A percentile compares a stretch with the other conserved stretches of the same genome.
phyloP scores from a whole-genome alignment of 1,284 basidiomycete species.

The Thelephora terrestris region DNA sequence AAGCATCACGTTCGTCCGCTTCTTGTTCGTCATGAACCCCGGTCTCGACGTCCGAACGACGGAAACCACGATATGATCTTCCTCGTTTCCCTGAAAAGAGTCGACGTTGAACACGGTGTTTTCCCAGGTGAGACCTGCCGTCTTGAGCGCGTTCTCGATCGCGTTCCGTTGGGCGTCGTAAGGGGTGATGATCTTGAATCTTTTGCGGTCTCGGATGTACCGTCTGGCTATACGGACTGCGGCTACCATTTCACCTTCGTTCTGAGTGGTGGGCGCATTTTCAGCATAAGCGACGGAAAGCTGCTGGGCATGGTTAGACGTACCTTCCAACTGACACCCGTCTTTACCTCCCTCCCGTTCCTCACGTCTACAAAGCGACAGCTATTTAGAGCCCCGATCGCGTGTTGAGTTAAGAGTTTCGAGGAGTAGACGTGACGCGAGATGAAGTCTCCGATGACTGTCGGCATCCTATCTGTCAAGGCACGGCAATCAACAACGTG shows the following conservation, averaged over 20 bases:
- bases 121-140: conserved; percentile 27
- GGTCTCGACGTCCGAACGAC: conserved; percentile 46
- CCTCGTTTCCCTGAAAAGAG: conserved; percentile 30
- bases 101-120: conserved; percentile 43
- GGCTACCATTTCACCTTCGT: conserved; percentile 28
- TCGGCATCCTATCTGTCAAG: conserved; percentile 61
- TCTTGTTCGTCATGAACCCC: conserved; percentile 47
- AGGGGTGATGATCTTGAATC: conserved; percentile 42
- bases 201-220: conserved; percentile 11
- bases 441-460: conserved; percentile 63
- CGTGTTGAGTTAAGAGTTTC: conserved; percentile 18
- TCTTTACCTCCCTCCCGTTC: conserved; percentile 28
- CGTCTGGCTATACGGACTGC: conserved; percentile 29
- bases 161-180: conserved; percentile 42
- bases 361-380: conserved; percentile 36
- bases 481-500: too few relatives aligned
- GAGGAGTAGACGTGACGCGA: conserved; percentile 52
- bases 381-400: conserved; percentile 26
- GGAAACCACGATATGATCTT: conserved; percentile 48
- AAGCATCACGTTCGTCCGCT: conserved; percentile 59
- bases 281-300: background rate
- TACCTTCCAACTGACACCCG: conserved; percentile 34
- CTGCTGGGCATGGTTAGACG: conserved; percentile 6
- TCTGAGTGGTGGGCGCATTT: conserved; percentile 21
- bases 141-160: conserved; percentile 31